A percentile compares a stretch with the other conserved stretches of the same genome.
Conservation (phyloP, 441 rosid species). For the Populus trichocarpa region DNA sequence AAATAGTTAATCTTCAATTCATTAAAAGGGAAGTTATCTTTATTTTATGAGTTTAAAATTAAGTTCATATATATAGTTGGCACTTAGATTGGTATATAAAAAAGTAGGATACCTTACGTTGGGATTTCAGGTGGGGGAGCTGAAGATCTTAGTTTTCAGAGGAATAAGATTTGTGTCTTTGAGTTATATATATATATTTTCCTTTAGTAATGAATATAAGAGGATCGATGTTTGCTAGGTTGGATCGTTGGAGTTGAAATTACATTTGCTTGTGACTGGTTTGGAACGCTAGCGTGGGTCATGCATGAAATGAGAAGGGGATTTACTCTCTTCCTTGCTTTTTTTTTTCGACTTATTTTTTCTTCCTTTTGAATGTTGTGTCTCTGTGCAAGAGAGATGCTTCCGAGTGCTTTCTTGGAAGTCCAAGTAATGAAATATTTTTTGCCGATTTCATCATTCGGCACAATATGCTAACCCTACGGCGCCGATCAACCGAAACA, state of each 20-base stretch:
- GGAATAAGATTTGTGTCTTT: neutral
- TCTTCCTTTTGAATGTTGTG: constrained; percentile 35
- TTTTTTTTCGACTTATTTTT: constrained; percentile 8
- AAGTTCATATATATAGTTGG: constrained; percentile 19
- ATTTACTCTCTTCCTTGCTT: constrained; percentile 3
- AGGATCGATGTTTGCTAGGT: neutral
- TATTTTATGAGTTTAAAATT: constrained; percentile 18
- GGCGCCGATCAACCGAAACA: constrained; percentile 4
- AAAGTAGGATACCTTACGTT: constrained; percentile 28
- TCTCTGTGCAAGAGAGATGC: constrained; percentile 2
- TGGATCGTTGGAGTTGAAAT: constrained; percentile 24
- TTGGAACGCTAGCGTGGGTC: constrained; percentile 23
- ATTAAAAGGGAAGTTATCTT: neutral
- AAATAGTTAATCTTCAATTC: neutral
- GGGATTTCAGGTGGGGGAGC: constrained; percentile 5
- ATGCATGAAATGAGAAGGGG: constrained; percentile 24
- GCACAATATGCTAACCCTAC: neutral
- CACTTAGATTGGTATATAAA: constrained; percentile 33
- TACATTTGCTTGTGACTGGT: constrained; percentile 7
- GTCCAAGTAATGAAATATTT: constrained; percentile 16
- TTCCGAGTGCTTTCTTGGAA: constrained; percentile 13
- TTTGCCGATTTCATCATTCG: constrained; percentile 25
- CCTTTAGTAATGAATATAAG: neutral
- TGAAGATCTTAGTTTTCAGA: neutral
- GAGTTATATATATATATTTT: neutral